Evolutionary conservation across 768 basidiomycete species (phyloP).

Genomic region (Rhodotorula diobovata): DNA sequence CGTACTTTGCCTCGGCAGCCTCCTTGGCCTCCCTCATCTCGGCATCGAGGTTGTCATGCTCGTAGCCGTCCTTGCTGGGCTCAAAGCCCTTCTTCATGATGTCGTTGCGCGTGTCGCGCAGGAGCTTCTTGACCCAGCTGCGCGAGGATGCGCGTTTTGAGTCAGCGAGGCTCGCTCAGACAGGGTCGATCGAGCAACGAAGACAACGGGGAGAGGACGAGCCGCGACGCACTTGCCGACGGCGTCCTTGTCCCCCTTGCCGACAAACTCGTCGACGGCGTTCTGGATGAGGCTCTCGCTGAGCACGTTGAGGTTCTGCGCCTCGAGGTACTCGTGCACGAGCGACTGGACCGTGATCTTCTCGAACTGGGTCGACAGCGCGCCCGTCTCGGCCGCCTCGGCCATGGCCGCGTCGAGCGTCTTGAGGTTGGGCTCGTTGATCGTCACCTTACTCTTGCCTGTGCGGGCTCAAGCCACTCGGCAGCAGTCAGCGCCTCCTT

Average conservation of each 20-base stretch:
- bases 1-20: constrained; percentile 39
- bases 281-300: constrained; percentile 87
- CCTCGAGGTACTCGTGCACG: constrained; percentile 83
- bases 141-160: neutral
- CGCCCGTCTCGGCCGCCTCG: constrained; percentile 70
- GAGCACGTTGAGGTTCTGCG: constrained; percentile 86
- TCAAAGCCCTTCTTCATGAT: constrained; percentile 34
- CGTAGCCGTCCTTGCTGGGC: constrained; percentile 41
- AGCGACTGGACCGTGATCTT: constrained; percentile 81
- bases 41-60: constrained; percentile 48
- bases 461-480: neutral
- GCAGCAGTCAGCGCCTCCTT: too few relatives aligned
- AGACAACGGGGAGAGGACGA: neutral
- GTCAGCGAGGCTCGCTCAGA: neutral
- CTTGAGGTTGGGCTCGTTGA: constrained; percentile 70
- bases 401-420: constrained; percentile 56
- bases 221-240: constrained; percentile 51
- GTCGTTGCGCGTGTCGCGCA: constrained; percentile 44
- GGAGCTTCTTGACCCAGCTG: constrained; percentile 49
- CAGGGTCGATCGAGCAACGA: neutral
- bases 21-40: constrained; percentile 47
- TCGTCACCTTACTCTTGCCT: constrained; percentile 56
- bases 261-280: constrained; percentile 90
- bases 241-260: constrained; percentile 93
- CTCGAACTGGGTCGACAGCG: constrained; percentile 62